A percentile compares a stretch with the other conserved stretches of the same genome.
phyloP scores from a whole-genome alignment of 345 rosid genomes.

The Dipteronia dyeriana region DNA sequence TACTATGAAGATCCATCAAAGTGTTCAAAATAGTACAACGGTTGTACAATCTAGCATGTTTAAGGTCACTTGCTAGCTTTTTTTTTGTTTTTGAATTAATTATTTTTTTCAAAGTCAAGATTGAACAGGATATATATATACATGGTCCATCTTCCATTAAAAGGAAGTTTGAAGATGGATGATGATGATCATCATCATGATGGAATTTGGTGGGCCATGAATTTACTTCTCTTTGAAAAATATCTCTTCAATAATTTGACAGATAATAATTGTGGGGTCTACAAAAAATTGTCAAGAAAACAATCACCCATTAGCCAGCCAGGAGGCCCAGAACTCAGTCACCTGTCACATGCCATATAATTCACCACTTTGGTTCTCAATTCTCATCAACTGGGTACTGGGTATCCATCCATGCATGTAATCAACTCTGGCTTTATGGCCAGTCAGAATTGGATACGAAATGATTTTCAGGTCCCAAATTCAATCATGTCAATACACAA shows the following conservation, averaged over 20 bases:
- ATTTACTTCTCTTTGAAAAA: slow-evolving; percentile 11
- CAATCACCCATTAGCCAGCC: slow-evolving; percentile 25
- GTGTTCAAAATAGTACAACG: slow-evolving; percentile 8
- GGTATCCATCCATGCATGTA: not conserved
- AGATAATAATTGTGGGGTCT: slow-evolving; percentile 21
- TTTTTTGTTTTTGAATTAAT: not conserved
- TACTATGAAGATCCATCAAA: not conserved
- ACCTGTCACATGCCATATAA: slow-evolving; percentile 7
- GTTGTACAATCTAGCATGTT: not conserved
- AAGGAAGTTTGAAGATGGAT: slow-evolving; percentile 6
- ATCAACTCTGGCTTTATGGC: slow-evolving; percentile 1
- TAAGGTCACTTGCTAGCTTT: not conserved
- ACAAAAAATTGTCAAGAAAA: not conserved
- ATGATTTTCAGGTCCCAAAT: not conserved
- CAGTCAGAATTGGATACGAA: not conserved
- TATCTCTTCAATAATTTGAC: not conserved
- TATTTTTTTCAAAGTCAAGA: slow-evolving; percentile 1
- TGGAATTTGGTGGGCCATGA: slow-evolving; percentile 17
- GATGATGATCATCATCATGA: not conserved
- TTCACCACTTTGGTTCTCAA: not conserved
- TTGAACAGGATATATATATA: not conserved
- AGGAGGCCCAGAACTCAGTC: too few relatives aligned
- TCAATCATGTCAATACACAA: slow-evolving; percentile 1
- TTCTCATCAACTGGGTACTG: not conserved
- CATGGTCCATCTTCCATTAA: not conserved